Evolutionary conservation across 495 filamentous ascomycete genomes (phyloP), one percentile per base, ranked within the genome.

Genomic region (Apodospora peruviana): DNA sequence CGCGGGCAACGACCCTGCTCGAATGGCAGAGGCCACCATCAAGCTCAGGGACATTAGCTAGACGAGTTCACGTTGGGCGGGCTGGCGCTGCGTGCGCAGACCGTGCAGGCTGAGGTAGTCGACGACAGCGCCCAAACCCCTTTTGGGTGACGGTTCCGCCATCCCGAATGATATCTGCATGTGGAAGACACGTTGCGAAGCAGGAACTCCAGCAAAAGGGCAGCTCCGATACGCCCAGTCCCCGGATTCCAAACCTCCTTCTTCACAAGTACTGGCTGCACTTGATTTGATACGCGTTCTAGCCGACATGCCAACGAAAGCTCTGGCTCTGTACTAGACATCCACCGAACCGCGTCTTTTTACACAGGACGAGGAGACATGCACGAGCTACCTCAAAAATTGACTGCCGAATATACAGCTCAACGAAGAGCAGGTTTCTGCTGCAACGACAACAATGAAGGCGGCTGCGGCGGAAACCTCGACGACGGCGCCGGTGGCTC

Each of bases 381-480:
- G 75, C 56, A 53, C 54, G 16, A 40, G 56, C 9, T 70, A 87
- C 35, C 69, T 88, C 38, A 79, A 91, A 37, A 80, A 74, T 42
- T 72, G 79, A n/a, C 77, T 81, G 46, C 76, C 82, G 32, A 80
- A 77, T 42, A 78, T 84, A 39, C 80, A 84, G 41, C 79, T 93
- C 57, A 80, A 75, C 53, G 91, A 96, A 62, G 83, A 83, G 55
- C 86, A 95, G 57, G 80, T 97, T 37, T 85, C 89, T 9, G 79
- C 79, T 45, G 87, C 86, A 4, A 72, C 97, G 40, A 80, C n/a
- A n/a, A n/a, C n/a, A n/a, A n/a, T n/a, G n/a, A n/a, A n/a, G n/a
- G n/a, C n/a, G n/a, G n/a, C n/a, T n/a, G n/a, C n/a, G n/a, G n/a
- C n/a, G n/a, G n/a, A n/a, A n/a, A n/a, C n/a, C n/a, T n/a, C n/a